Evolutionary conservation across 23 red algal genomes (phyloP), one percentile per base, ranked within the genome.

Genomic region (Gracilaria gracilis): DNA sequence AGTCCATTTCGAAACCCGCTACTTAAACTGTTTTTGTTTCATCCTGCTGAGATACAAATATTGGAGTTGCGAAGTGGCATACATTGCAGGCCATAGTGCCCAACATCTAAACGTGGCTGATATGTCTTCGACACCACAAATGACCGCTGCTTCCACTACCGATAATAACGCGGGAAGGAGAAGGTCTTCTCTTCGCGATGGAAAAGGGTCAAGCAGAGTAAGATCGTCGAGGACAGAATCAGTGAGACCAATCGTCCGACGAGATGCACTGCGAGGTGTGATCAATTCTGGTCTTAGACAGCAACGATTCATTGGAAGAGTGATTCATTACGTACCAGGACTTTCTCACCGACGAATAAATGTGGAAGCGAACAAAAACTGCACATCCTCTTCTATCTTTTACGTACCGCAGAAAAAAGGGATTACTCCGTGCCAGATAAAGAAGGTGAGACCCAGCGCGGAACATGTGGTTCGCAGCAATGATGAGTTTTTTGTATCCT

Each of bases 351-450:
- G 59, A 28, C 67, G 40, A 70, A 75, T 90, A 13, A 9, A 8
- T 33, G 87, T 90, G n/a, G 87, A 90, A 71, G 87, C 87, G 14
- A 29, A 64, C 36, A 49, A 25, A 29, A 46, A 80, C 16, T 77
- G 57, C 73, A 21, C 53, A 13, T 21, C 35, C 16, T 67, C 73
- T 40, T 90, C 76, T 4, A 33, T 90, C 17, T 65, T 81, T 23
- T 90, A 81, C 57, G 72, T 57, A n/a, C 57, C 87, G 9, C 72
- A 79, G 7, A 51, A 48, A 37, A 19, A 42, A 32, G 38, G 55
- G 14, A 42, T 46, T 1, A 42, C 39, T 46, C 58, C 57, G 3
- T 71, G 31, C 13, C 51, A 90, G 58, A 64, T 90, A 11, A 64
- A 77, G 28, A 90, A 71, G n/a, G 64, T 90, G 38, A 64, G 48